Evolutionary conservation across 805 yeast species (phyloP), one percentile per base, ranked within the genome.

Genomic region (Ascoidea tarda): DNA sequence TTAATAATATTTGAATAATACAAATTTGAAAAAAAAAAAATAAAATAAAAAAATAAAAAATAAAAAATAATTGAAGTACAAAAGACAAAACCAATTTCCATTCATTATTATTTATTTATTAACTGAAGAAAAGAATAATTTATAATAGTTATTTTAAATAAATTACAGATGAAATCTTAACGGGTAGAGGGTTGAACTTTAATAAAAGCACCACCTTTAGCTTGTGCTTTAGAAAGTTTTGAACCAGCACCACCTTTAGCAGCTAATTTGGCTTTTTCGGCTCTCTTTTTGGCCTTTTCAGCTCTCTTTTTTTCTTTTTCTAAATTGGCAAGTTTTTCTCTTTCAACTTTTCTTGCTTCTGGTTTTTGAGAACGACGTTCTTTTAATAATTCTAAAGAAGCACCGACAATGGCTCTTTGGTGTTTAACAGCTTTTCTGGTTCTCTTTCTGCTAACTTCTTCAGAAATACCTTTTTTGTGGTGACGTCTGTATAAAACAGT

Each of bases 371-470:
- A 70, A 79, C 97, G 89, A 84, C 95, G 88, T 82, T 91, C 96
- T 79, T 87, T 91, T 80, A 93, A 93, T 72, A 89, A 84, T 64
- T 93, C 99, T 68, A 93, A 80, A 69, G 99, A 87, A 72, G 98
- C 99, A 83, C 99, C 99, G 64, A 91, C 98, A 72, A 93, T 84
- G 62, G 96, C 96, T 84, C 99, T 93, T 81, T 90, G 97, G 76
- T 86, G 82, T 86, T 93, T 93, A 76, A 90, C 95, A 69, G 96
- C 74, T 84, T 88, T 90, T 83, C 96, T 91, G 66, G 93, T 64
- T 79, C 96, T 87, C 85, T 87, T 95, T 86, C 88, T 93, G 74
- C 95, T 67, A 66, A 86, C 87, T 81, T 93, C 99, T 82, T 93
- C 99, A 70, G 96, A 83, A 73, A 91, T 82, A 81, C 99, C 99